Evolutionary conservation across 2,329 filamentous ascomycete species (phyloP), one percentile per base, ranked within the genome.

Genomic region (Cadophora gregata): DNA sequence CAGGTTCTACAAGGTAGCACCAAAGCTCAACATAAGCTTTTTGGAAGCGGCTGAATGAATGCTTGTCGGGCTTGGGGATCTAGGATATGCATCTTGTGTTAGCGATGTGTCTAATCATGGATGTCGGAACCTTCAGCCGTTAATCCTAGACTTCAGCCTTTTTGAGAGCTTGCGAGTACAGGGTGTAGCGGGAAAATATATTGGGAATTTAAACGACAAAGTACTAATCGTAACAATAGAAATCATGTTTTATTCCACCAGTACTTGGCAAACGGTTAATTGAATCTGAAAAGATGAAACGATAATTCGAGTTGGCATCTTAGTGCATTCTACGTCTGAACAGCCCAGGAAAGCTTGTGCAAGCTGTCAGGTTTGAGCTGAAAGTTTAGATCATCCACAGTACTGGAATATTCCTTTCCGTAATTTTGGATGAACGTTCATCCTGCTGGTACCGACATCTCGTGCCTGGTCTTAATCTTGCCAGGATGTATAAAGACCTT

Each of bases 21-120:
- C 38, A 42, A 4, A 42, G 36, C 16, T 16, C 36, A 38, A 16
- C 38, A 42, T 16, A 42, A 42, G 38, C 38, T 51, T 51, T 51
- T 51, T 27, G 48, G 48, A 24, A 51, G 48, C 48, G 24, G 48
- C 48, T 51, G 48, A 51, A 29, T 16, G 9, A 51, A 51, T 51
- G 48, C 48, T 51, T 51, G 21, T 51, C 29, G 27, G 12, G 38
- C 29, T 51, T 4, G 14, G 24, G 1, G 14, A 19, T 42, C 38
- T 42, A 42, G 38, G 38, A 42, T 42, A 42, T 6, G 38, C 16
- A 14, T 42, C 38, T 51, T 27, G 48, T 51, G 10, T 5, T 27
- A 51, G 24, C 48, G 29, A 51, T 6, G 29, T 51, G 24, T 51
- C 48, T 51, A 51, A 51, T 27, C 27, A 27, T 51, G 48, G 48